Percentiles rank a stretch among this genome's conserved stretches.
phyloP scores from a whole-genome alignment of 2,329 filamentous ascomycete species.

The Penicillium corylophilum region DNA sequence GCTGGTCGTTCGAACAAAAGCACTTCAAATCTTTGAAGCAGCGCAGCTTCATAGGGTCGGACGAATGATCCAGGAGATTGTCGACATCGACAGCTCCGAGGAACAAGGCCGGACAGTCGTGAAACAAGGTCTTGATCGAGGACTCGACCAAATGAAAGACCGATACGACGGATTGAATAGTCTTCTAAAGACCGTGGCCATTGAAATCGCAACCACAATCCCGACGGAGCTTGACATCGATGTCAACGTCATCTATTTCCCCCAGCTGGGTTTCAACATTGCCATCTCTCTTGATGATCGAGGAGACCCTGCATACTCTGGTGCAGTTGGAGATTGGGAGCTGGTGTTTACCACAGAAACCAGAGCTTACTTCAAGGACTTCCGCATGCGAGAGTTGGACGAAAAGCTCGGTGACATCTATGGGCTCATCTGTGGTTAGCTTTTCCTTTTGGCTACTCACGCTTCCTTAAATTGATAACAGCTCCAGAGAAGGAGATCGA shows the following conservation, averaged over 20 bases:
- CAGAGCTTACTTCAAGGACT: slow-evolving; percentile 82
- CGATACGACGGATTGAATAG: slow-evolving; percentile 74
- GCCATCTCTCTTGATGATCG: slow-evolving; percentile 65
- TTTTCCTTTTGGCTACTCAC: background rate
- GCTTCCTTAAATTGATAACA: background rate
- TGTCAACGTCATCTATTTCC: slow-evolving; percentile 82
- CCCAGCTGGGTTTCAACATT: slow-evolving; percentile 86
- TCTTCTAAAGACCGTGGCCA: slow-evolving; percentile 67
- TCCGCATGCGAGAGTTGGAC: slow-evolving; percentile 77
- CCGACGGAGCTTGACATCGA: slow-evolving; percentile 56
- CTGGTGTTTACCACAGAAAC: slow-evolving; percentile 71
- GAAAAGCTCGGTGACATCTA: slow-evolving; percentile 80
- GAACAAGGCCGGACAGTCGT: slow-evolving; percentile 72
- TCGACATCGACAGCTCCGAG: slow-evolving; percentile 78
- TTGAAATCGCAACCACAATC: slow-evolving; percentile 61
- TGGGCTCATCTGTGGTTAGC: slow-evolving; percentile 73
- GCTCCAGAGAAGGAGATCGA: slow-evolving; percentile 78
- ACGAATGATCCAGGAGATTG: slow-evolving; percentile 66
- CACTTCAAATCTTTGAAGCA: slow-evolving; percentile 61
- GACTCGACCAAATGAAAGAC: slow-evolving; percentile 75
- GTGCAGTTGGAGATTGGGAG: slow-evolving; percentile 69
- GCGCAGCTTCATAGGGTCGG: slow-evolving; percentile 64
- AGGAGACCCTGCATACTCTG: slow-evolving; percentile 62
- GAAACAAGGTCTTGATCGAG: slow-evolving; percentile 65
- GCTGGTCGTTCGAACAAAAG: slow-evolving; percentile 55